Evolutionary conservation across 139 green algal species (phyloP).

Genomic region (Ostreobium quekettii): DNA sequence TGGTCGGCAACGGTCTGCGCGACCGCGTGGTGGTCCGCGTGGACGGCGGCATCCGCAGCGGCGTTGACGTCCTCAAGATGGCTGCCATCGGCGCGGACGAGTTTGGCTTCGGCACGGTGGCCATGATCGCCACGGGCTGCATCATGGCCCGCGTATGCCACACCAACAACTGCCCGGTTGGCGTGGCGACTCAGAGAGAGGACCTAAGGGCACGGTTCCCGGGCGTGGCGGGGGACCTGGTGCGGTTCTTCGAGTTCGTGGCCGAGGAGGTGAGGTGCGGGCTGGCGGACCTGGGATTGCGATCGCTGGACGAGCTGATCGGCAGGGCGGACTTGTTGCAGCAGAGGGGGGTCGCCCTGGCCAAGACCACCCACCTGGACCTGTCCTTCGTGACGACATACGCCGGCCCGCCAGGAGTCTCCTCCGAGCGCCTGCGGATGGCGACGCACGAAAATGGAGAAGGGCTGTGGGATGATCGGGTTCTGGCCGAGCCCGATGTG

Average conservation of each 20-base stretch:
- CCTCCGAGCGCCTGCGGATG: conserved; percentile 31
- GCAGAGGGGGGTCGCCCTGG: conserved; percentile 53
- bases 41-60: conserved; percentile 89
- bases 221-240: conserved; percentile 78
- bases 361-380: conserved; percentile 89
- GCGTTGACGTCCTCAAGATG: conserved; percentile 81
- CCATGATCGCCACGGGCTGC: conserved; percentile 96
- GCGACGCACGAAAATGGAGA: conserved; percentile 68
- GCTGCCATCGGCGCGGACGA: conserved; percentile 91
- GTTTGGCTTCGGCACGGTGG: conserved; percentile 94
- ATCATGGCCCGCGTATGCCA: conserved; percentile 99
- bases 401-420: conserved; percentile 35
- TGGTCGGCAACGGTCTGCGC: conserved; percentile 86
- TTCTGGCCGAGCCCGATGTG: conserved; percentile 79
- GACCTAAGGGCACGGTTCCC: conserved; percentile 96
- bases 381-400: conserved; percentile 85
- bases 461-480: conserved; percentile 78
- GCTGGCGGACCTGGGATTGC: conserved; percentile 76
- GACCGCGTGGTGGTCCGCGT: conserved; percentile 88
- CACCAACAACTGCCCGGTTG: conserved; percentile 99
- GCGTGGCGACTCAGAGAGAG: conserved; percentile 92
- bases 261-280: conserved; percentile 69
- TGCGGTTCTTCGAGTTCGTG: conserved; percentile 97
- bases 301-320: conserved; percentile 86
- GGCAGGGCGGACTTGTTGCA: conserved; percentile 67